Conservation (phyloP, 2,329 filamentous ascomycete species). For the Fusarium brachygibbosum region DNA sequence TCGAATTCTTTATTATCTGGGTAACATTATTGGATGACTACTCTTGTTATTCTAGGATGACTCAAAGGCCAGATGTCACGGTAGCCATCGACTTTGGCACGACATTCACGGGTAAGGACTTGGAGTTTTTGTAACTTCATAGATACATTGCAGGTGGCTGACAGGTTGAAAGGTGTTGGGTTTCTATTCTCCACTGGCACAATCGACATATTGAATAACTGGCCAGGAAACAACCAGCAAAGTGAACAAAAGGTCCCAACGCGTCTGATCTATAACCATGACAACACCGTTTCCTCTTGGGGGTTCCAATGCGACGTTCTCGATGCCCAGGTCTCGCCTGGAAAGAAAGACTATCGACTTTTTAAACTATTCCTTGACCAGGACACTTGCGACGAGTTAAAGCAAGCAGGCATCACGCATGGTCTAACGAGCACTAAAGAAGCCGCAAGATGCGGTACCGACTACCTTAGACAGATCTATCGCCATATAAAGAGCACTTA, state of each 20-base stretch:
- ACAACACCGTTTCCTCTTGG: background rate
- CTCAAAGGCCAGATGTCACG: background rate
- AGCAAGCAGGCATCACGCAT: background rate
- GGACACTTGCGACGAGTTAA: background rate
- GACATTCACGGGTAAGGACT: background rate
- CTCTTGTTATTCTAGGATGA: background rate
- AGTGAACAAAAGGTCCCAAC: background rate
- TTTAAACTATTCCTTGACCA: constrained; percentile 1
- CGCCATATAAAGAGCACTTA: background rate
- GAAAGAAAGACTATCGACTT: background rate
- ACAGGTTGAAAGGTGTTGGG: background rate
- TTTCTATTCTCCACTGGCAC: background rate
- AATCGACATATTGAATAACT: background rate
- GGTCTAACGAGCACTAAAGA: background rate
- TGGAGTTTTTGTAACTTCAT: background rate
- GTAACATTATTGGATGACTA: background rate
- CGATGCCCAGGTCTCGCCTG: background rate
- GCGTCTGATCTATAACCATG: constrained; percentile 2
- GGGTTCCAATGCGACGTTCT: constrained; percentile 1
- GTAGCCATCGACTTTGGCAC: constrained; percentile 5
- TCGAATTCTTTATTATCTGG: background rate
- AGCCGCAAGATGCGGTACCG: background rate
- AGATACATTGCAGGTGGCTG: background rate
- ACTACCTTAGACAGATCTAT: background rate
- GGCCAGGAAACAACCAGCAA: constrained; percentile 1